Evolutionary conservation across 2,329 filamentous ascomycete species (phyloP).

Genomic region (Stachybotrys elegans): DNA sequence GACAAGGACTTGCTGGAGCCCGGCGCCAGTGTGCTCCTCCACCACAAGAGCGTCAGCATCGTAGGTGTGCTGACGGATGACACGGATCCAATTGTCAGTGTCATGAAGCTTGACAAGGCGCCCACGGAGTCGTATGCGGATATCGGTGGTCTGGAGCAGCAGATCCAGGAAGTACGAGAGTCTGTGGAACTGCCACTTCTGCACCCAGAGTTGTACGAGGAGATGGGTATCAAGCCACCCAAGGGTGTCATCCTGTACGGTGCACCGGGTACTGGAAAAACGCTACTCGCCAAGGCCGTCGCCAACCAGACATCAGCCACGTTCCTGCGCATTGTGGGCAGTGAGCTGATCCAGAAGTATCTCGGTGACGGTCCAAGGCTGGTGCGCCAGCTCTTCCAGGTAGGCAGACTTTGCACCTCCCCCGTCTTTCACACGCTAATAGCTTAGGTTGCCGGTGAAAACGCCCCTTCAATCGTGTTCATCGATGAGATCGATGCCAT

Average conservation of each 20-base stretch:
- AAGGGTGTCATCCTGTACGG: conserved; percentile 99
- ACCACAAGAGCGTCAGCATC: conserved; percentile 97
- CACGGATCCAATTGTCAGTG: conserved; percentile 88
- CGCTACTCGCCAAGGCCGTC: conserved; percentile 89
- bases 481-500: conserved; percentile 99
- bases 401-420: too few species aligned
- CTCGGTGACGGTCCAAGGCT: conserved; percentile 91
- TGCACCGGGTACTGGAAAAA: conserved; percentile 95
- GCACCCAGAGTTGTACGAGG: conserved; percentile 95
- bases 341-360: conserved; percentile 97
- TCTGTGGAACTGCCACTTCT: conserved; percentile 92
- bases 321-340: conserved; percentile 94
- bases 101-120: conserved; percentile 99
- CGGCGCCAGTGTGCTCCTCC: conserved; percentile 87
- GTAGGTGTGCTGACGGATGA: conserved; percentile 97
- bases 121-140: conserved; percentile 98
- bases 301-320: conserved; percentile 99
- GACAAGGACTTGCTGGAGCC: conserved; percentile 98
- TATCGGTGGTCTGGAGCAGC: conserved; percentile 89
- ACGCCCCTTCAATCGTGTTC: conserved; percentile 95
- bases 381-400: conserved; percentile 92
- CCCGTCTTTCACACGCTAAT: background rate
- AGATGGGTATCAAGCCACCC: conserved; percentile 99
- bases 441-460: conserved; percentile 79
- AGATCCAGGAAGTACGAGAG: conserved; percentile 97